Conservation (phyloP, 495 filamentous ascomycete species). For the Penicillium ucsense region DNA sequence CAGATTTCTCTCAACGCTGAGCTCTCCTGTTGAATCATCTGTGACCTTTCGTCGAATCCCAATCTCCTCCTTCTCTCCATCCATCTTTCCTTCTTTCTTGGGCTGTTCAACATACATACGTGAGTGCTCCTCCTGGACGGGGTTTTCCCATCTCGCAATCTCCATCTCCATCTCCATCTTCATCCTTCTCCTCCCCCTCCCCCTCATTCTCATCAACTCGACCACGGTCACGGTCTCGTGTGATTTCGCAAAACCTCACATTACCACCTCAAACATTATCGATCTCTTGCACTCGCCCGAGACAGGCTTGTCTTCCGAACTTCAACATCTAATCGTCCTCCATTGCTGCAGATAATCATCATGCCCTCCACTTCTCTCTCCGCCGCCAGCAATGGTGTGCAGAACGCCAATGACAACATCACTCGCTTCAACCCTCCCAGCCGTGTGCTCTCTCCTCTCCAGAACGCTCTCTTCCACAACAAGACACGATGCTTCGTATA, state of each 20-base stretch:
- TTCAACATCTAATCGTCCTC: not conserved
- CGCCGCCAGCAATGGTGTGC: constrained; percentile 29
- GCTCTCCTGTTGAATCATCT: constrained; percentile 9
- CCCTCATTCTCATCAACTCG: not conserved
- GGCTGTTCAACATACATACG: constrained; percentile 12
- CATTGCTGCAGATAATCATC: constrained; percentile 20
- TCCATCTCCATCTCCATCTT: not conserved
- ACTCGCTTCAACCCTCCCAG: constrained; percentile 89
- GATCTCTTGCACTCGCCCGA: not conserved
- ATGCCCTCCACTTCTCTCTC: constrained; percentile 41
- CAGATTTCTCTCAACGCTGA: constrained; percentile 16
- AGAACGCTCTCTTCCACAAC: constrained; percentile 89
- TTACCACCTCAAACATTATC: not conserved
- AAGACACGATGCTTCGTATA: constrained; percentile 99
- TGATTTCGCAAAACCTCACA: constrained; percentile 2
- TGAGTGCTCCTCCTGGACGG: not conserved
- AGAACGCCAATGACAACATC: constrained; percentile 95
- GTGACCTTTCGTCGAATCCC: constrained; percentile 9
- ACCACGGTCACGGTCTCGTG: not conserved
- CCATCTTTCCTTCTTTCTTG: constrained; percentile 12
- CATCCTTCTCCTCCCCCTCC: constrained; percentile 4
- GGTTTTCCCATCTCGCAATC: no score
- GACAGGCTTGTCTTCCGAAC: not conserved
- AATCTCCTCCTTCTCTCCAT: constrained; percentile 9
- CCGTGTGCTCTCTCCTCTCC: constrained; percentile 78